A percentile compares a stretch with the other conserved stretches of the same genome.
Conservation (phyloP, 164 flowering plant genomes). For the Umbilicus rupestris region DNA sequence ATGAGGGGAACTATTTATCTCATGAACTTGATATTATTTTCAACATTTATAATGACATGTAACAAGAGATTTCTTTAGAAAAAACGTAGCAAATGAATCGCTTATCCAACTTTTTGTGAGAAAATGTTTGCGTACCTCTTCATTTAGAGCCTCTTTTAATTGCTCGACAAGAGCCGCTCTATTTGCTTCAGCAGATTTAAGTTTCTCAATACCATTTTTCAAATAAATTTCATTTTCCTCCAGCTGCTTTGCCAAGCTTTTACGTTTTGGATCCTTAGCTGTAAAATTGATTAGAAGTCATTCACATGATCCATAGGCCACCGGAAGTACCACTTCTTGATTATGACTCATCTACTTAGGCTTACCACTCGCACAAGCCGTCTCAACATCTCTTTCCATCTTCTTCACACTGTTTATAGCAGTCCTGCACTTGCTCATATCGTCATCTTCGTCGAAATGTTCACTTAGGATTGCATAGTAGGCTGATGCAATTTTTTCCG, state of each 20-base stretch:
- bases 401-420: constrained; percentile 58
- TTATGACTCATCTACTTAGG: background rate
- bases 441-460: constrained; percentile 50
- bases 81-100: background rate
- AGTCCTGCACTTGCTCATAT: constrained; percentile 74
- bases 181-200: constrained; percentile 61
- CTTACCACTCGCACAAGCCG: constrained; percentile 55
- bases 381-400: constrained; percentile 78
- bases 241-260: constrained; percentile 53
- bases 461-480: constrained; percentile 67
- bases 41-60: background rate
- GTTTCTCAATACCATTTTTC: constrained; percentile 73
- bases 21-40: constrained; percentile 2
- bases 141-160: constrained; percentile 71
- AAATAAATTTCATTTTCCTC: constrained; percentile 64
- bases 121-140: constrained; percentile 47
- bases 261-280: constrained; percentile 68
- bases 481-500: constrained; percentile 87
- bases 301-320: constrained; percentile 7
- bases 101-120: background rate
- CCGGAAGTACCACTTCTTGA: background rate
- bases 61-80: background rate
- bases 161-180: constrained; percentile 65
- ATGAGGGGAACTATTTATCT: constrained; percentile 11
- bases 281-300: constrained; percentile 17